Evolutionary conservation across 2,329 filamentous ascomycete species (phyloP), one percentile per base, ranked within the genome.

Genomic region (Paraconiothyrium brasiliense): DNA sequence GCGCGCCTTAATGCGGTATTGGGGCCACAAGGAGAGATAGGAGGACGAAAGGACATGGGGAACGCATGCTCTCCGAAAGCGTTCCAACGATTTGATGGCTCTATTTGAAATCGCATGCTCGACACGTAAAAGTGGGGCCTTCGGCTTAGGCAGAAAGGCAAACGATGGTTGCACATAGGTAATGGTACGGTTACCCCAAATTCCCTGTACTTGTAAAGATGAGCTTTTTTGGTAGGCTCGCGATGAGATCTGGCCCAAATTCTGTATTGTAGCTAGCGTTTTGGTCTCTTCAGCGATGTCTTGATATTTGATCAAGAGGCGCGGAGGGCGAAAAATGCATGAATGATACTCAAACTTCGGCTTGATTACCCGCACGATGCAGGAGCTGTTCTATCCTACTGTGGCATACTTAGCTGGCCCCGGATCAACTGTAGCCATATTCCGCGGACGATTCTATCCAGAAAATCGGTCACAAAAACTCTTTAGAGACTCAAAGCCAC

Each of bases 141-240:
- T 59, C 27, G 39, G 55, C 54, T 48, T 50, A 49, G 43, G 57
- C 57, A 50, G 49, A 27, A 49, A 57, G 51, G 62, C 35, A 39
- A 59, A 51, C 20, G 44, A 56, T 62, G 59, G 48, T 56, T 69
- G 67, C 63, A 67, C 63, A 67, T 67, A 69, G 61, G 61, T 64
- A 63, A 64, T 63, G 58, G 62, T 54, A 54, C 49, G 37, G 32
- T 47, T 55, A 44, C 39, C 58, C 60, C 41, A 24, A 27, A 54
- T 58, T 59, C 65, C 52, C 55, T 69, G 67, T 69, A 69, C 63
- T 69, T 69, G 65, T 69, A 69, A 64, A 69, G 58, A 60, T 46
- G 49, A 59, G 60, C 22, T 47, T 54, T 57, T 61, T 58, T 64
- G 59, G 61, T 62, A 64, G 46, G 63, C 49, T 46, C 54, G 50